These are phyloP conservation scores for Gonapodya prolifera DNA, from an alignment of 192 early-diverging fungal genomes.

Conservation along the genomic window DNA sequence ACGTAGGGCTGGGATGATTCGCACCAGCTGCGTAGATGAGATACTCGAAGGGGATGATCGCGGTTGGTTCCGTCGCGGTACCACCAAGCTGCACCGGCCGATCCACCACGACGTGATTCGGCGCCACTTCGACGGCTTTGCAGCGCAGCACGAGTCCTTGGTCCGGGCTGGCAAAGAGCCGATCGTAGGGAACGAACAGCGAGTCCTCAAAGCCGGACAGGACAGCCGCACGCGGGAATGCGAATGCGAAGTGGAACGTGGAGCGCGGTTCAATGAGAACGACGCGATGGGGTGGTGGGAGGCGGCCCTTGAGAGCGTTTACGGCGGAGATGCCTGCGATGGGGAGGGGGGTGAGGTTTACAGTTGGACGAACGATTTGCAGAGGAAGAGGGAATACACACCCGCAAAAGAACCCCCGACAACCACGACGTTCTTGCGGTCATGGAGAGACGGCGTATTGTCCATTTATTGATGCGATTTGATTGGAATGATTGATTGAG, in stretches of 20 bases:
- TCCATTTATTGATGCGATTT: too few species aligned
- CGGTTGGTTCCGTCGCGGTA: neutral
- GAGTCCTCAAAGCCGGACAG: constrained; percentile 40
- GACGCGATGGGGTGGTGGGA: constrained; percentile 29
- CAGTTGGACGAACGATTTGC: neutral
- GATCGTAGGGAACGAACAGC: constrained; percentile 42
- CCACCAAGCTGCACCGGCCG: constrained; percentile 32
- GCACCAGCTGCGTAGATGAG: constrained; percentile 38
- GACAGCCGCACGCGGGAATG: constrained; percentile 44
- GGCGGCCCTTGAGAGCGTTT: constrained; percentile 13
- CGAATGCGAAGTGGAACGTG: constrained; percentile 48
- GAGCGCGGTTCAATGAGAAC: constrained; percentile 43
- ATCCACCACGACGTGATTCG: constrained; percentile 34
- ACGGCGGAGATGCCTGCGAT: neutral
- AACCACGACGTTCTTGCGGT: constrained; percentile 18
- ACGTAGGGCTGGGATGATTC: constrained; percentile 31
- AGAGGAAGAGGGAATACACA: constrained; percentile 9
- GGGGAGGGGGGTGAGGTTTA: neutral
- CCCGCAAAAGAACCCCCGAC: constrained; percentile 39
- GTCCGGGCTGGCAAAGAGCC: constrained; percentile 21
- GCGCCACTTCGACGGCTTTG: constrained; percentile 25
- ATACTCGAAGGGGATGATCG: constrained; percentile 29
- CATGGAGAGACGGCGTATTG: neutral
- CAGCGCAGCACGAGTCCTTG: constrained; percentile 32
- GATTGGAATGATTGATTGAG: too few species aligned